phyloP scores from a whole-genome alignment of 2,329 filamentous ascomycete genomes.

The Mycocentrospora acerina region DNA sequence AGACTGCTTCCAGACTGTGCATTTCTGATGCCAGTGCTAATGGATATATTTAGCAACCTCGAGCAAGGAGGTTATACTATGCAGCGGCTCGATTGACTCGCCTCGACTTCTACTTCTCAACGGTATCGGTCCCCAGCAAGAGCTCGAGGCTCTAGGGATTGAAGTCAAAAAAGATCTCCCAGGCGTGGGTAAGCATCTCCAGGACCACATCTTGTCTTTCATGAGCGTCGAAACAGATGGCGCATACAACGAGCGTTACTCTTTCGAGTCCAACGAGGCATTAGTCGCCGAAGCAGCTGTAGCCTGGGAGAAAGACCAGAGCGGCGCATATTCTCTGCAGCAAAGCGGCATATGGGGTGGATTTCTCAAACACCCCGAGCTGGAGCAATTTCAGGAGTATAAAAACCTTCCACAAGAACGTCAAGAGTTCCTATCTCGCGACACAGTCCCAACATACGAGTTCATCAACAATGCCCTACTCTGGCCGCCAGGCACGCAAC shows the following conservation, averaged over 20 bases:
- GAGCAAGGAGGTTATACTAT: slow-evolving; percentile 39
- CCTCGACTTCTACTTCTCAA: slow-evolving; percentile 50
- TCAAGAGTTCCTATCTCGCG: slow-evolving; percentile 49
- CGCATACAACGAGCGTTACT: slow-evolving; percentile 42
- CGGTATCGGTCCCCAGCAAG: slow-evolving; percentile 48
- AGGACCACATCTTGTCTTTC: slow-evolving; percentile 48
- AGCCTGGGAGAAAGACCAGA: slow-evolving; percentile 45
- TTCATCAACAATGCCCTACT: slow-evolving; percentile 41
- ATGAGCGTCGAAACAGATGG: slow-evolving; percentile 50
- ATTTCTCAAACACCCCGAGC: slow-evolving; percentile 50
- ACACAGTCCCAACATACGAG: slow-evolving; percentile 61
- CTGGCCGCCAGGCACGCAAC: slow-evolving; percentile 26
- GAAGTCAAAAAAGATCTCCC: slow-evolving; percentile 43
- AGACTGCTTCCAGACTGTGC: slow-evolving; percentile 5
- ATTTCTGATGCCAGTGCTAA: slow-evolving; percentile 1
- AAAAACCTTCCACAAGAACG: slow-evolving; percentile 48
- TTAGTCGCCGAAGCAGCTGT: slow-evolving; percentile 47
- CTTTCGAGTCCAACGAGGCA: slow-evolving; percentile 35
- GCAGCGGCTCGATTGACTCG: slow-evolving; percentile 36
- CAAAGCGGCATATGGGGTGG: slow-evolving; percentile 55
- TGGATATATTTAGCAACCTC: slow-evolving; percentile 15
- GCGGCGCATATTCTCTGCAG: slow-evolving; percentile 38
- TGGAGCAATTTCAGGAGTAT: slow-evolving; percentile 45
- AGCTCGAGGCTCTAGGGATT: slow-evolving; percentile 47
- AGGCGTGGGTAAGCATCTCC: slow-evolving; percentile 48